phyloP scores from a whole-genome alignment of 1,139 yeast species.

The Diutina pseudorugosa region DNA sequence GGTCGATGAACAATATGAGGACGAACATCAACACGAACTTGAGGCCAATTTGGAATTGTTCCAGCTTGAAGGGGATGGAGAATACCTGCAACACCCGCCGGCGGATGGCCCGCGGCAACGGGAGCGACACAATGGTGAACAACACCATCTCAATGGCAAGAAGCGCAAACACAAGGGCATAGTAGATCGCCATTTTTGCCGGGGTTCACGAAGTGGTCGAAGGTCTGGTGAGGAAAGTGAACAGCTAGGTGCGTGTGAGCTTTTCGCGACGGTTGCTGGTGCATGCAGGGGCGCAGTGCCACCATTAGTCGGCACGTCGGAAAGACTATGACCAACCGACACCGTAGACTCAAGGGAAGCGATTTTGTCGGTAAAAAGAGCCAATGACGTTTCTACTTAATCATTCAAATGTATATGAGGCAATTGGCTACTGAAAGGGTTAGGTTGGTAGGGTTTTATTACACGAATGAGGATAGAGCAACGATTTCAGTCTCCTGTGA shows the following conservation, averaged over 20 bases:
- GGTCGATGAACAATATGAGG: slow-evolving; percentile 72
- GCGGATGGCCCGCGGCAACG: slow-evolving; percentile 69
- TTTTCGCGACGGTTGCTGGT: neutral
- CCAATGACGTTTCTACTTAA: too few relatives aligned
- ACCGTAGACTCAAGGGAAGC: too few relatives aligned
- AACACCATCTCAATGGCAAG: slow-evolving; percentile 70
- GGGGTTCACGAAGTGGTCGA: too few relatives aligned
- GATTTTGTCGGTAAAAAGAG: too few relatives aligned
- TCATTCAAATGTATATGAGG: too few relatives aligned
- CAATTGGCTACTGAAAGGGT: too few relatives aligned
- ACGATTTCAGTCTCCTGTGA: too few relatives aligned
- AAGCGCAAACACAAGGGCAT: slow-evolving; percentile 62
- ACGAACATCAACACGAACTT: slow-evolving; percentile 81
- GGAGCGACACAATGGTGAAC: slow-evolving; percentile 73
- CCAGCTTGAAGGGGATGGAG: slow-evolving; percentile 58
- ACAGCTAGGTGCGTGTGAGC: neutral
- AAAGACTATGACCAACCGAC: too few relatives aligned
- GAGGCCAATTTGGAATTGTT: slow-evolving; percentile 63
- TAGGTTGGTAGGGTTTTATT: too few relatives aligned
- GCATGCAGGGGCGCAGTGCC: neutral
- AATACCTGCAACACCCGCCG: slow-evolving; percentile 53
- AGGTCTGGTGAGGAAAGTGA: neutral
- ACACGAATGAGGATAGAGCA: too few relatives aligned
- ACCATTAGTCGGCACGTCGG: too few relatives aligned
- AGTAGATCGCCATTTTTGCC: slow-evolving; percentile 53